These are phyloP conservation scores for Hygrophorus pudorinus DNA, from an alignment of 768 basidiomycete genomes.

Conservation along the genomic window DNA sequence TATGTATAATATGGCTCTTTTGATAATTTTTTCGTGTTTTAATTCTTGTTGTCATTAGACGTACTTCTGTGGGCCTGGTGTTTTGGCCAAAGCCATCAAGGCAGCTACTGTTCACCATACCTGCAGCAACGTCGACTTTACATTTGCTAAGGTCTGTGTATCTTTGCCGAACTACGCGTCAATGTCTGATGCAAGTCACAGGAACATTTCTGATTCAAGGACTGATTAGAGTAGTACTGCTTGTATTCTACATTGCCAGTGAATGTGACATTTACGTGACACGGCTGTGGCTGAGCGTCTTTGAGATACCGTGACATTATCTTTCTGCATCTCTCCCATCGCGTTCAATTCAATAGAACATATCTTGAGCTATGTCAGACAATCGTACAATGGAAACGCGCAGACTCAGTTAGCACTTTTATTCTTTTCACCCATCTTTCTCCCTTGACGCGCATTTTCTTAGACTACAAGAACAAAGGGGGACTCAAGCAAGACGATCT, in stretches of 20 bases:
- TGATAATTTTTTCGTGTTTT: conserved; percentile 4
- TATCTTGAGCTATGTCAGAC: no score
- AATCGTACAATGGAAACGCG: conserved; percentile 62
- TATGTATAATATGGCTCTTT: conserved; percentile 30
- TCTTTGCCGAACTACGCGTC: conserved; percentile 1
- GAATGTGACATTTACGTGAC: neutral
- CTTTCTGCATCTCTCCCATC: no score
- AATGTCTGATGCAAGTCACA: conserved; percentile 15
- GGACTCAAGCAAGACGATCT: conserved; percentile 88
- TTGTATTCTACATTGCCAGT: no score
- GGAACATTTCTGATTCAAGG: conserved; percentile 47
- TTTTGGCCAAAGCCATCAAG: conserved; percentile 68
- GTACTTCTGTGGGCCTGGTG: conserved; percentile 81
- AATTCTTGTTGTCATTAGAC: conserved; percentile 35
- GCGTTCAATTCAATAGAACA: no score
- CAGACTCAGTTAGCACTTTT: conserved; percentile 48
- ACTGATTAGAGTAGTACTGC: neutral
- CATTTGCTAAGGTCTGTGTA: conserved; percentile 61
- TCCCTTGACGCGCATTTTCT: conserved; percentile 27
- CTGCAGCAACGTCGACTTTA: conserved; percentile 53
- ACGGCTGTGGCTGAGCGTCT: no score
- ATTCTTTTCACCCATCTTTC: conserved; percentile 19
- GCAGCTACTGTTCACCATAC: conserved; percentile 52
- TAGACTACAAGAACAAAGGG: conserved; percentile 89
- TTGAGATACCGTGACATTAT: no score